phyloP scores from a whole-genome alignment of 495 filamentous ascomycete genomes.

The Lophiostoma macrostomum region DNA sequence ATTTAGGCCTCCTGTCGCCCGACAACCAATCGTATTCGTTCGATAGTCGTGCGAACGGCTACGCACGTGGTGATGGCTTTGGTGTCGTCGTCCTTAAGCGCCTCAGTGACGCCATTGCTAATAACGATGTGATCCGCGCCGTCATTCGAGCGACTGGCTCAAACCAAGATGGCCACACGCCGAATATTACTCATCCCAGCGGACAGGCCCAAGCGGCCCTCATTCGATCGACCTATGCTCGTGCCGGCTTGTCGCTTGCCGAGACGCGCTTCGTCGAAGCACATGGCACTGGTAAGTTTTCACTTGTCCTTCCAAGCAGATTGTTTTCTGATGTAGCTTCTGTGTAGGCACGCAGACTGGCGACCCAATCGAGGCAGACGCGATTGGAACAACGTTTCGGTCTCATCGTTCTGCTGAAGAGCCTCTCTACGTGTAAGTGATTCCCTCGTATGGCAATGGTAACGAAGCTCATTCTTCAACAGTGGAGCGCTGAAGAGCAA shows the following conservation, averaged over 20 bases:
- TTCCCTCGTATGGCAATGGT: no score
- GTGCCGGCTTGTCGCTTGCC: slow-evolving; percentile 30
- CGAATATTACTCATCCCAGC: slow-evolving; percentile 28
- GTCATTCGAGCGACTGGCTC: slow-evolving; percentile 44
- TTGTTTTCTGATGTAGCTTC: no score
- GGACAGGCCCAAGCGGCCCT: not conserved
- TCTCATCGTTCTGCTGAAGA: slow-evolving; percentile 29
- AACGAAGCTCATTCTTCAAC: no score
- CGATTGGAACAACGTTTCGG: slow-evolving; percentile 49
- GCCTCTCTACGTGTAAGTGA: slow-evolving; percentile 25
- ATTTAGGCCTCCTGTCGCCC: slow-evolving; percentile 29
- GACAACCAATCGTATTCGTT: slow-evolving; percentile 10
- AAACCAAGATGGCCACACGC: slow-evolving; percentile 47
- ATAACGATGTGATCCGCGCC: slow-evolving; percentile 42
- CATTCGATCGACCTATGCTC: slow-evolving; percentile 4
- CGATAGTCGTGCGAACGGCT: slow-evolving; percentile 19
- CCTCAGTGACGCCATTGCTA: slow-evolving; percentile 29
- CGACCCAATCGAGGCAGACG: slow-evolving; percentile 60
- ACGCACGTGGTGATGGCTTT: slow-evolving; percentile 35
- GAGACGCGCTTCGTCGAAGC: slow-evolving; percentile 17
- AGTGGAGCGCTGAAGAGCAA: slow-evolving; percentile 33
- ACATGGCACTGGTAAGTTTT: no score
- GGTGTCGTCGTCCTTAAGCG: slow-evolving; percentile 41
- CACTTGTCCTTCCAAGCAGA: no score
- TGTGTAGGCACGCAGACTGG: slow-evolving; percentile 31